These are phyloP conservation scores for Triticum monococcum DNA, from an alignment of 176 grass and related monocot species.

Conservation along the genomic window DNA sequence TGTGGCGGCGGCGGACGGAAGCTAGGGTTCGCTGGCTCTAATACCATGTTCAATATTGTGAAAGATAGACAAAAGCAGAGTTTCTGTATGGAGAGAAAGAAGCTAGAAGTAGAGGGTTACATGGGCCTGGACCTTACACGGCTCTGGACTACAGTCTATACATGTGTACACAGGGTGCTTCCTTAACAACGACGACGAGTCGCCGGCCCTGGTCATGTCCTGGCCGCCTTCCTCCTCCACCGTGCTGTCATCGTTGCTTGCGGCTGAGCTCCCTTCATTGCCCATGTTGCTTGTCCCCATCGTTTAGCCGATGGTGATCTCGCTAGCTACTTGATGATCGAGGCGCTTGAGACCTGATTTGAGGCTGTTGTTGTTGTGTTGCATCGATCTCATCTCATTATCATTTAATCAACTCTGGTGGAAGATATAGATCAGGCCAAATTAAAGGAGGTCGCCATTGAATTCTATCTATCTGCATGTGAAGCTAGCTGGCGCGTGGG, in stretches of 20 bases:
- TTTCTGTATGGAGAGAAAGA: no score
- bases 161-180: no score
- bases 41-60: no score
- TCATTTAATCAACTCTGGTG: slow-evolving; percentile 7
- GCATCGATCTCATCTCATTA: not conserved
- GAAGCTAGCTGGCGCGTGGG: not conserved
- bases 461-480: slow-evolving; percentile 12
- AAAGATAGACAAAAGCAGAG: no score
- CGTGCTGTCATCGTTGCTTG: slow-evolving; percentile 45
- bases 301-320: not conserved
- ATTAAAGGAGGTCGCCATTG: slow-evolving; percentile 3
- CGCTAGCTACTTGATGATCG: not conserved
- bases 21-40: no score
- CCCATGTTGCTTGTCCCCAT: slow-evolving; percentile 14
- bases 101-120: no score
- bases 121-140: no score
- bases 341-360: not conserved
- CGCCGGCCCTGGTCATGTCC: not conserved
- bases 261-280: slow-evolving; percentile 37
- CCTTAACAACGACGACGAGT: not conserved
- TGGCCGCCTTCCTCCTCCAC: slow-evolving; percentile 54
- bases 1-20: no score
- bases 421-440: not conserved
- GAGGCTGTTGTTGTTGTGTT: not conserved
- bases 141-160: no score